Evolutionary conservation across 1,284 basidiomycete species (phyloP).

Genomic region (Sanghuangporus sanghuang): DNA sequence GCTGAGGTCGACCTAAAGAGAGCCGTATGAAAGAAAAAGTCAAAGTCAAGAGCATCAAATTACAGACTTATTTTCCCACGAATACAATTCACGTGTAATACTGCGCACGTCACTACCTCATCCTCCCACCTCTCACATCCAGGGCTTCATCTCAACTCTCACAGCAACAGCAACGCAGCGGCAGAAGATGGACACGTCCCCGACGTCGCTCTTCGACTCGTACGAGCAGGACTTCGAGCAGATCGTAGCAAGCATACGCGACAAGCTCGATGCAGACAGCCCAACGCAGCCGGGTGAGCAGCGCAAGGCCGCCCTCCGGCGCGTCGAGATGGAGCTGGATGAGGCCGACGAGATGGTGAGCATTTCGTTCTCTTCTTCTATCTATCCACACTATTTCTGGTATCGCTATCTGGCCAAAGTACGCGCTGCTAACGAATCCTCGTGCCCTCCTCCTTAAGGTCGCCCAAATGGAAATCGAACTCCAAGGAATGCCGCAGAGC

Average conservation of each 20-base stretch:
- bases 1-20: neutral
- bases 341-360: constrained; percentile 96
- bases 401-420: constrained; percentile 27
- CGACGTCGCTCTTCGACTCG: constrained; percentile 74
- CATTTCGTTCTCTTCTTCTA: neutral
- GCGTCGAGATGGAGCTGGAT: constrained; percentile 93
- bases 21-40: neutral
- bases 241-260: constrained; percentile 60
- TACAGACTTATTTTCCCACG: constrained; percentile 1
- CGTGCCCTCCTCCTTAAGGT: neutral
- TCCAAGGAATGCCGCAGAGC: constrained; percentile 91
- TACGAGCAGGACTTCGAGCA: constrained; percentile 80
- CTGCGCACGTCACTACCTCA: neutral
- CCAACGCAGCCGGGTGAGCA: constrained; percentile 66
- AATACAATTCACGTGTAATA: neutral
- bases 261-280: constrained; percentile 61
- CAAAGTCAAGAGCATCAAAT: neutral
- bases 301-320: constrained; percentile 75
- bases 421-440: neutral
- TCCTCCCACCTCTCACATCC: neutral
- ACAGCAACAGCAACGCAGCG: neutral
- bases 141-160: neutral
- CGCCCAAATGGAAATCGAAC: constrained; percentile 99
- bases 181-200: constrained; percentile 67
- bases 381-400: constrained; percentile 37